Conservation (phyloP, 306 rosid genomes). For the Alnus glutinosa region DNA sequence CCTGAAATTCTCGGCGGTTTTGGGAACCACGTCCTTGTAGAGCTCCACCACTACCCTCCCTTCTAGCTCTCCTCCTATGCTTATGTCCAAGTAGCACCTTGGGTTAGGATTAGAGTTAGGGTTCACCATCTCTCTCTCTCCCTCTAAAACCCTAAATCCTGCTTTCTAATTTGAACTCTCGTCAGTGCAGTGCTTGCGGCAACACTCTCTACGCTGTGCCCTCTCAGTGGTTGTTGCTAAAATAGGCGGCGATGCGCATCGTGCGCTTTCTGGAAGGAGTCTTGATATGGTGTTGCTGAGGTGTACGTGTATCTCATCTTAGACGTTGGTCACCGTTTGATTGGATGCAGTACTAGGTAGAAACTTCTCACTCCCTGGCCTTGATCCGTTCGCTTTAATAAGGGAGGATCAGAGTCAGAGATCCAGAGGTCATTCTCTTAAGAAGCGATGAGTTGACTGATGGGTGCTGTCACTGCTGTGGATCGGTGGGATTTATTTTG, state of each 20-base stretch:
- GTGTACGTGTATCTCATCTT: not conserved
- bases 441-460: not conserved
- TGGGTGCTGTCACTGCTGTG: too few relatives aligned
- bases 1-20: constrained; percentile 76
- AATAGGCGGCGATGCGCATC: not conserved
- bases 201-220: too few relatives aligned
- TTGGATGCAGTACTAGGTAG: not conserved
- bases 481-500: not conserved
- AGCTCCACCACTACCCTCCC: constrained; percentile 73
- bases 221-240: not conserved
- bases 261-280: not conserved
- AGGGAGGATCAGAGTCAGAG: not conserved
- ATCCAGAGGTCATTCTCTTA: not conserved
- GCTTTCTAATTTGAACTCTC: constrained; percentile 24
- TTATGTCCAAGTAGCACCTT: constrained; percentile 55
- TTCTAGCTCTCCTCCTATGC: constrained; percentile 64
- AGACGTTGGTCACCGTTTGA: not conserved
- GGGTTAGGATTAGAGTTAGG: constrained; percentile 34
- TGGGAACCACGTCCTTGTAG: constrained; percentile 64
- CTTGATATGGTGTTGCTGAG: not conserved
- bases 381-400: too few relatives aligned
- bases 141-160: constrained; percentile 39
- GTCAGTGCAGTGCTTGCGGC: not conserved
- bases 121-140: constrained; percentile 38
- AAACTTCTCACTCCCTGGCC: too few relatives aligned